Conservation (phyloP, 768 basidiomycete species). For the Suillus clintonianus region DNA sequence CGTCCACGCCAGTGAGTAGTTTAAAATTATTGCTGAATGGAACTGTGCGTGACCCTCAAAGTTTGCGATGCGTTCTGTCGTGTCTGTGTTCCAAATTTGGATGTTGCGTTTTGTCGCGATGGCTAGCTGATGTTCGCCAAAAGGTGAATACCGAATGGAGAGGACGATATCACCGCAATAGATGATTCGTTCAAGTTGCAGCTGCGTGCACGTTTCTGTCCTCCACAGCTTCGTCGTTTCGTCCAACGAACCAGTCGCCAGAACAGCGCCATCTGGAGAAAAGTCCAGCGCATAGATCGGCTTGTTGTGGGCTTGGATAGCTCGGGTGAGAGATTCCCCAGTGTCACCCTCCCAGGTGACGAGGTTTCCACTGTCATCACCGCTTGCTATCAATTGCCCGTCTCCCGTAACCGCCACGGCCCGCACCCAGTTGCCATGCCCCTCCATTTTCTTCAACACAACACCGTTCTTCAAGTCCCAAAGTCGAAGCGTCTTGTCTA, state of each 20-base stretch:
- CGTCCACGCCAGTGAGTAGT: constrained; percentile 22
- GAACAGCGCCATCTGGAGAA: neutral
- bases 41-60: neutral
- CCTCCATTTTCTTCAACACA: neutral
- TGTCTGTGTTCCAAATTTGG: neutral
- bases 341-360: neutral
- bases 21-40: neutral
- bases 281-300: neutral
- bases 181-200: neutral
- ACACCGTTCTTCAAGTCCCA: neutral
- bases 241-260: neutral
- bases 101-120: neutral
- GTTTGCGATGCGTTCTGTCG: neutral
- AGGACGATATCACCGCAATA: neutral
- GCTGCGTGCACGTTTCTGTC: neutral
- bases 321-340: neutral
- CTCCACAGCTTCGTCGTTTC: neutral
- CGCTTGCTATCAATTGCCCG: neutral
- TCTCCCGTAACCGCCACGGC: neutral
- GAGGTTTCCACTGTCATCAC: neutral
- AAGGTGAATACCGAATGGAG: neutral
- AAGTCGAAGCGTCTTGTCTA: neutral
- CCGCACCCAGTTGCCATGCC: neutral
- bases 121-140: neutral
- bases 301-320: neutral